These are phyloP conservation scores for Stygiomarasmius scandens DNA, from an alignment of 1,284 basidiomycete genomes.

Conservation along the genomic window DNA sequence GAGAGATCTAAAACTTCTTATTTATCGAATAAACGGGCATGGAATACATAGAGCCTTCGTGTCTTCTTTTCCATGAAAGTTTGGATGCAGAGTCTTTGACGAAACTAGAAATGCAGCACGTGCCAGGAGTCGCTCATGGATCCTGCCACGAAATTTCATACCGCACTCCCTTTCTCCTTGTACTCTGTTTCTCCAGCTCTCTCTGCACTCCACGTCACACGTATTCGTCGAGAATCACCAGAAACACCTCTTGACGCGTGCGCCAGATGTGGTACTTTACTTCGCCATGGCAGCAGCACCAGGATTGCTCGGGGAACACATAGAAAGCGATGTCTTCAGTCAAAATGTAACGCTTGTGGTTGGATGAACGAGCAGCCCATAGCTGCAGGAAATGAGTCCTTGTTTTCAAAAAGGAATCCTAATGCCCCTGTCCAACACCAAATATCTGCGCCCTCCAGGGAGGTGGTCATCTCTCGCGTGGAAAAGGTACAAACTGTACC, in stretches of 20 bases:
- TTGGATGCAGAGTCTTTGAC: no score
- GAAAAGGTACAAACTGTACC: neutral
- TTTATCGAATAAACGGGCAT: no score
- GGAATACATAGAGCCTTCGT: no score
- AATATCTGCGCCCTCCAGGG: neutral
- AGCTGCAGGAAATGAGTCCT: conserved; percentile 3
- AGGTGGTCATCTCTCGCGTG: no score
- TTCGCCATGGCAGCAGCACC: conserved; percentile 9
- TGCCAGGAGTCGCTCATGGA: conserved; percentile 17
- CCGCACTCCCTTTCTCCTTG: conserved; percentile 48
- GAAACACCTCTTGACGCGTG: conserved; percentile 39
- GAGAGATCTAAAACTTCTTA: no score
- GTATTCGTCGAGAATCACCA: neutral
- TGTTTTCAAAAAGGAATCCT: conserved; percentile 11
- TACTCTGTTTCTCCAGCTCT: conserved; percentile 54
- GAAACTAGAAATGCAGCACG: no score
- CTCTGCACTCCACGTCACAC: conserved; percentile 56
- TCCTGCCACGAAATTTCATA: conserved; percentile 49
- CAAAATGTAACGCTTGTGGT: conserved; percentile 17
- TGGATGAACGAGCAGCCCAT: conserved; percentile 8
- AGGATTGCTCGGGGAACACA: conserved; percentile 8
- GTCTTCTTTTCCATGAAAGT: no score
- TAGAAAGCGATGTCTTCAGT: conserved; percentile 7
- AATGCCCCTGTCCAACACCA: neutral
- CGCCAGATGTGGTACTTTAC: conserved; percentile 42